Evolutionary conservation across 257 asterid genomes (phyloP).

Genomic region (Avicennia marina): DNA sequence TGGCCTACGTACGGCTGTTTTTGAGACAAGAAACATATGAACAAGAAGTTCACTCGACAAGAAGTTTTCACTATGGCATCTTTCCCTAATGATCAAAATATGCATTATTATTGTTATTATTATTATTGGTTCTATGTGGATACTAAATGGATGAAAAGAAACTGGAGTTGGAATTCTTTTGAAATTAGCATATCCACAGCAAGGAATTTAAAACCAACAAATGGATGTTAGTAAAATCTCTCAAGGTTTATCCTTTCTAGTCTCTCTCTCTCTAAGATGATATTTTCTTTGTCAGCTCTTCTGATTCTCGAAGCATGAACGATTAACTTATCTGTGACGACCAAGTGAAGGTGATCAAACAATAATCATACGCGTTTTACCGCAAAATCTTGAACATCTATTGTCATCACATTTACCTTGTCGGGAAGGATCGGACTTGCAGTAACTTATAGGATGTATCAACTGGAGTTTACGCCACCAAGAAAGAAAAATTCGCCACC

Average conservation of each 20-base stretch:
- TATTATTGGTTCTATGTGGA: background rate
- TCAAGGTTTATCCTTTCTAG: slow-evolving; percentile 10
- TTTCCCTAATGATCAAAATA: too few relatives aligned
- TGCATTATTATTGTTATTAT: too few relatives aligned
- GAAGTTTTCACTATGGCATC: background rate
- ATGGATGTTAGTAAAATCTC: background rate
- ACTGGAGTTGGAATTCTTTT: background rate
- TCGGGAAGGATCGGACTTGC: slow-evolving; percentile 44
- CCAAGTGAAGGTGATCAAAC: too few relatives aligned
- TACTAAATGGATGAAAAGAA: background rate
- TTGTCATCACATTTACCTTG: too few relatives aligned
- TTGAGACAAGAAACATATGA: background rate
- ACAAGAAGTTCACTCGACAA: background rate
- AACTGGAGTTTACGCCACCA: slow-evolving; percentile 29
- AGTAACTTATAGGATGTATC: slow-evolving; percentile 59
- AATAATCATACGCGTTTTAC: too few relatives aligned
- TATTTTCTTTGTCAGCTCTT: too few relatives aligned
- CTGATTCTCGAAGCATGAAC: too few relatives aligned
- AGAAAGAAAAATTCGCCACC: background rate
- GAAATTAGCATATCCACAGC: background rate
- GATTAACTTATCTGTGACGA: too few relatives aligned
- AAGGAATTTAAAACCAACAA: background rate
- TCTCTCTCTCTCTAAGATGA: too few relatives aligned
- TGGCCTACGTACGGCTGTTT: background rate
- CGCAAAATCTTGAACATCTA: too few relatives aligned